These are phyloP conservation scores for Sherardia arvensis DNA, from an alignment of 257 asterid species.

Conservation along the genomic window DNA sequence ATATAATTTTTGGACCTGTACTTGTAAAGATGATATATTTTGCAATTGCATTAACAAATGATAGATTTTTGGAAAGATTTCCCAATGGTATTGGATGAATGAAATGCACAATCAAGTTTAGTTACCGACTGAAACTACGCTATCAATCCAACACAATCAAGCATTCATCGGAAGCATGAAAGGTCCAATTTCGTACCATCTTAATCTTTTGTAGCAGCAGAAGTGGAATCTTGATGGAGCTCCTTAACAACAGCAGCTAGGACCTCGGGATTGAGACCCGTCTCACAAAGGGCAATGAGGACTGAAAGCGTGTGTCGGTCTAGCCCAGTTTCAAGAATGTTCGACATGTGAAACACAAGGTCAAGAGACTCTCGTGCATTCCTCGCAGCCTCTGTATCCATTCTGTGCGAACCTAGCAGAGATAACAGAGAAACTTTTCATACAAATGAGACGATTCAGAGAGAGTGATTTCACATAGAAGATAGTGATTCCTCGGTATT, in stretches of 20 bases:
- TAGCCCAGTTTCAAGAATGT: constrained; percentile 72
- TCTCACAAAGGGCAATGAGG: constrained; percentile 63
- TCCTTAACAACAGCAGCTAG: constrained; percentile 74
- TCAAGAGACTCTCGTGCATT: constrained; percentile 69
- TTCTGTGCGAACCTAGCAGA: constrained; percentile 2
- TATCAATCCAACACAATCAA: too few relatives aligned
- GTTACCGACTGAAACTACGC: too few relatives aligned
- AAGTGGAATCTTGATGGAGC: constrained; percentile 26
- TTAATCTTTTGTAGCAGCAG: background rate
- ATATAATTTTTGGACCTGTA: too few relatives aligned
- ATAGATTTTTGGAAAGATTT: too few relatives aligned
- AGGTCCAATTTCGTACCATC: background rate
- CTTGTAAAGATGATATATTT: too few relatives aligned
- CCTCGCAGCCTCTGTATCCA: constrained; percentile 73
- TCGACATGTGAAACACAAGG: constrained; percentile 63
- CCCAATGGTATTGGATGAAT: too few relatives aligned
- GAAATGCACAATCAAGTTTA: too few relatives aligned
- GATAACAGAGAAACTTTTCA: background rate
- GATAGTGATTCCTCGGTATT: background rate
- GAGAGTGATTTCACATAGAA: background rate
- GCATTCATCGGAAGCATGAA: too few relatives aligned
- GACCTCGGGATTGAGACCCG: constrained; percentile 73
- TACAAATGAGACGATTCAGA: background rate
- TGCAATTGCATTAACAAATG: too few relatives aligned
- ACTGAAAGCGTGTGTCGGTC: constrained; percentile 73